These are phyloP conservation scores for Punica granatum DNA, from an alignment of 345 rosid species.

Conservation along the genomic window DNA sequence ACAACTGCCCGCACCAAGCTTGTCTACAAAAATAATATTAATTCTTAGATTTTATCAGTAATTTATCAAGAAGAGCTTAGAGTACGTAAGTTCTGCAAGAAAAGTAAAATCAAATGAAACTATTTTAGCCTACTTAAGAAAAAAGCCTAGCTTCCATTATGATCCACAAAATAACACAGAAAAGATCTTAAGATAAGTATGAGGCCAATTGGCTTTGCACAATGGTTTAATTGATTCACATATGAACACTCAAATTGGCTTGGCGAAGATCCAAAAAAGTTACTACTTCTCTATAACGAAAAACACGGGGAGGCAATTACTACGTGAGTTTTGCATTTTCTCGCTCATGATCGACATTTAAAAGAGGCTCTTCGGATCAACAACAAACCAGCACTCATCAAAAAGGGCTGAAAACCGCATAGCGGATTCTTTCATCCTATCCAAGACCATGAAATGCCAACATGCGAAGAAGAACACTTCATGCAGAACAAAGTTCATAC, in stretches of 20 bases:
- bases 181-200: neutral
- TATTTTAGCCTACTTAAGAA: neutral
- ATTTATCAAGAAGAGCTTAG: neutral
- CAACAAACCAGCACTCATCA: neutral
- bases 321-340: neutral
- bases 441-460: neutral
- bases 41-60: neutral
- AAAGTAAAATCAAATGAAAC: neutral
- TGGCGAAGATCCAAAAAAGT: neutral
- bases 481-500: no score
- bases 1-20: slow-evolving; percentile 93
- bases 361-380: neutral
- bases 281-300: neutral
- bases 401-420: neutral
- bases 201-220: neutral
- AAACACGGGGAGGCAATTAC: neutral
- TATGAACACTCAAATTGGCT: neutral
- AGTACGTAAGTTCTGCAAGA: neutral
- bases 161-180: neutral
- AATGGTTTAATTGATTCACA: neutral
- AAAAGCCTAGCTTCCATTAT: neutral
- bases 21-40: slow-evolving; percentile 32
- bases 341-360: neutral
- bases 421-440: neutral
- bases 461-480: neutral